phyloP scores from a whole-genome alignment of 495 filamentous ascomycete genomes.

The Annulohypoxylon moriforme region DNA sequence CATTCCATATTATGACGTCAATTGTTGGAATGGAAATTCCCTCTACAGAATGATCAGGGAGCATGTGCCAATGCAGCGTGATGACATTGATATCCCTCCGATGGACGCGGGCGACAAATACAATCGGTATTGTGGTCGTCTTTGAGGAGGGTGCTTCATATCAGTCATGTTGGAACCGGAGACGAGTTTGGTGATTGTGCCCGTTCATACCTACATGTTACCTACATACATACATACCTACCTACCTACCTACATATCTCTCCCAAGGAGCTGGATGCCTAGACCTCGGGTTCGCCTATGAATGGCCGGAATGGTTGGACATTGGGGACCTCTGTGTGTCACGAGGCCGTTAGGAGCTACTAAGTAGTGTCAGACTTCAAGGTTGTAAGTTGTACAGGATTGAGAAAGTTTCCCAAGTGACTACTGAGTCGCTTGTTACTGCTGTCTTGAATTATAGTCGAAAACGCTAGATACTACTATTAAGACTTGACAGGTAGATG shows the following conservation, averaged over 20 bases:
- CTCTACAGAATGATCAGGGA: conserved; percentile 1
- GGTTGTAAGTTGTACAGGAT: conserved; percentile 29
- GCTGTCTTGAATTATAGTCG: conserved; percentile 26
- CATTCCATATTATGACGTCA: conserved; percentile 2
- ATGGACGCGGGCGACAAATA: conserved; percentile 7
- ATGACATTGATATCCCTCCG: conserved; percentile 11
- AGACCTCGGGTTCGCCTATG: background rate
- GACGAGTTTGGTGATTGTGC: conserved; percentile 17
- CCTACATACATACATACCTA: background rate
- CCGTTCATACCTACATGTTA: conserved; percentile 2
- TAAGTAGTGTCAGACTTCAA: too few relatives aligned
- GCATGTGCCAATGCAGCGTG: conserved; percentile 13
- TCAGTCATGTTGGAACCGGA: conserved; percentile 19
- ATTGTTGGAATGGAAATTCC: conserved; percentile 10
- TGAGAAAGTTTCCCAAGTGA: conserved; percentile 11
- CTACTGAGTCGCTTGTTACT: conserved; percentile 30
- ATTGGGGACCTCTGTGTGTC: conserved; percentile 15
- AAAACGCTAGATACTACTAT: conserved; percentile 15
- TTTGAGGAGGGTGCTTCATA: conserved; percentile 2
- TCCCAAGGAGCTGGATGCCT: conserved; percentile 4
- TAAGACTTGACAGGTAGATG: conserved; percentile 15
- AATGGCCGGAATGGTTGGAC: conserved; percentile 2
- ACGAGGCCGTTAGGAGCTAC: conserved; percentile 32
- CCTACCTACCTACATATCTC: background rate
- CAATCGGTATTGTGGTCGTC: conserved; percentile 3